Percentiles rank a stretch among this genome's conserved stretches.
These are phyloP conservation scores for Phanerochaete carnosa DNA, from an alignment of 768 basidiomycete species.

Conservation along the genomic window DNA sequence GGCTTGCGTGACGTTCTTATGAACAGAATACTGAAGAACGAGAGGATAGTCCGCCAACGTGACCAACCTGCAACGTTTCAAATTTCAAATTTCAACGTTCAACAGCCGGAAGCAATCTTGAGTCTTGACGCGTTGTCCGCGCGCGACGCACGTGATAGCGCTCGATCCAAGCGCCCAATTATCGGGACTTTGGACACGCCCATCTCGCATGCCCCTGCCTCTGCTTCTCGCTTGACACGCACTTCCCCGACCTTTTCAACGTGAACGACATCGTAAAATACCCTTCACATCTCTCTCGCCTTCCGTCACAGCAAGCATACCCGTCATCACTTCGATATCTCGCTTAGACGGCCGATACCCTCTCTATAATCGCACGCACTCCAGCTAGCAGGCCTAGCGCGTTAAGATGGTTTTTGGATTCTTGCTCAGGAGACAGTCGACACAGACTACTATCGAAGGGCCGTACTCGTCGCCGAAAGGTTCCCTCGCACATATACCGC, in stretches of 20 bases:
- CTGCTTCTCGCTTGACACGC: neutral
- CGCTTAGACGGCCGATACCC: neutral
- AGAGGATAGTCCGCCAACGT: too few species aligned
- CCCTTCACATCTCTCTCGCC: neutral
- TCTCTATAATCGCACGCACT: neutral
- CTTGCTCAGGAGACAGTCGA: conserved; percentile 18
- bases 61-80: too few species aligned
- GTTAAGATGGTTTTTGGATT: conserved; percentile 26
- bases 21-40: too few species aligned
- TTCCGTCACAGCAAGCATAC: neutral
- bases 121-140: too few species aligned
- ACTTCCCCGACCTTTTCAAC: neutral
- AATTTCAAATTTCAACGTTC: too few species aligned
- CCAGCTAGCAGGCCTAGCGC: conserved; percentile 1
- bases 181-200: neutral
- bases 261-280: neutral
- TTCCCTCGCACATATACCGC: conserved; percentile 4
- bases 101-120: too few species aligned
- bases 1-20: too few species aligned
- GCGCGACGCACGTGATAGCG: neutral
- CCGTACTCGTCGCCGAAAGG: neutral
- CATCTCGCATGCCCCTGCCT: neutral
- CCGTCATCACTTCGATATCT: neutral
- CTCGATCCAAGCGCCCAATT: neutral
- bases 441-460: conserved; percentile 11